Percentiles rank a stretch among this genome's conserved stretches.
These are phyloP conservation scores for Tricladium varicosporioides DNA, from an alignment of 2,329 filamentous ascomycete species.

Conservation along the genomic window DNA sequence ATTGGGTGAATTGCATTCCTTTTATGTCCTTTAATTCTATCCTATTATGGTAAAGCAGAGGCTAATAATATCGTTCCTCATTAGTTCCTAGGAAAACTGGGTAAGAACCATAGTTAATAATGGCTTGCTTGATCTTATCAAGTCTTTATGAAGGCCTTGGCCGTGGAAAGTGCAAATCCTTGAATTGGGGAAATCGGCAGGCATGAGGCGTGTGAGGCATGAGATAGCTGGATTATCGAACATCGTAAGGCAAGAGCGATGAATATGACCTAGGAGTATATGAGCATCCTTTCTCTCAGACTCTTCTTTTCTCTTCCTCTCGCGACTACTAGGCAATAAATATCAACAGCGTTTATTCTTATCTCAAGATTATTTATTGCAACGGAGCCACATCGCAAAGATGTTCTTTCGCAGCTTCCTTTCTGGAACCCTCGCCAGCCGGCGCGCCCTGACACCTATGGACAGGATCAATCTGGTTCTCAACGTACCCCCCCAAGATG, in stretches of 20 bases:
- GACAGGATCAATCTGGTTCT: slow-evolving; percentile 12
- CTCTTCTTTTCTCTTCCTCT: slow-evolving; percentile 12
- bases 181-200: slow-evolving; percentile 8
- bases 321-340: slow-evolving; percentile 12
- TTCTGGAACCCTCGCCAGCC: slow-evolving; percentile 12
- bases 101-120: slow-evolving; percentile 7
- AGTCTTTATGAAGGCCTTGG: slow-evolving; percentile 10
- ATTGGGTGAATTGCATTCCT: slow-evolving; percentile 7
- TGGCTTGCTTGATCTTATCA: slow-evolving; percentile 1
- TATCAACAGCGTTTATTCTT: slow-evolving; percentile 12
- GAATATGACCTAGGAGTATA: slow-evolving; percentile 10
- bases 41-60: neutral
- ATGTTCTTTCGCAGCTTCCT: slow-evolving; percentile 13
- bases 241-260: slow-evolving; percentile 11
- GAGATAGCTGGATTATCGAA: slow-evolving; percentile 10
- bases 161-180: slow-evolving; percentile 8
- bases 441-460: slow-evolving; percentile 12
- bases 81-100: slow-evolving; percentile 5
- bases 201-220: slow-evolving; percentile 10
- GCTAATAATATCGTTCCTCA: slow-evolving; percentile 4
- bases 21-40: slow-evolving; percentile 8
- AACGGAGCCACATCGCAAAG: slow-evolving; percentile 11
- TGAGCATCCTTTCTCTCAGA: slow-evolving; percentile 10
- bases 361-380: slow-evolving; percentile 11
- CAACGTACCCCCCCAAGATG: slow-evolving; percentile 12